Evolutionary conservation across 176 grass and related monocot genomes (phyloP), one percentile per base, ranked within the genome.

Genomic region (Musa beccarii): DNA sequence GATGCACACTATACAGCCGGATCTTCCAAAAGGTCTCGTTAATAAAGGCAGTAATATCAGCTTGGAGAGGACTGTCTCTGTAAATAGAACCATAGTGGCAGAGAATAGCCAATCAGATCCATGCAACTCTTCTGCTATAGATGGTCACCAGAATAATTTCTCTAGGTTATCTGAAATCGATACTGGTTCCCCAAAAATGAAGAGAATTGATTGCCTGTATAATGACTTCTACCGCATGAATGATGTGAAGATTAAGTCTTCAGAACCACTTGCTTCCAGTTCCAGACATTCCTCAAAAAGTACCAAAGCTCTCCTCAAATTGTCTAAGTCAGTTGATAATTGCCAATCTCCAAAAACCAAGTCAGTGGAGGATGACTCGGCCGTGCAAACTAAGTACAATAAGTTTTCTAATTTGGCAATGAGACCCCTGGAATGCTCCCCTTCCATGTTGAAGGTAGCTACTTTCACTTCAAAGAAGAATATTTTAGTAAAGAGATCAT

Each of bases 141-240:
- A 16, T 70, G 11, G 29, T 49, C 17, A 70, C 19, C 9, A 9
- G 43, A 70, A 70, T 43, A 70, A 70, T 20, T 15, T 70, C 12
- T 70, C 43, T 70, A 70, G 43, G 43, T 7, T 43, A 70, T 70
- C 68, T 34, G 68, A 70, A 50, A 9, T 70, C 7, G 49, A 51
- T 34, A 70, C 43, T 57, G 9, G 53, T 79, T 71, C 66, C 49
- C 66, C 65, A 15, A 79, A 79, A 59, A 69, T 54, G 53, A 70
- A 22, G 52, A 79, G 20, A 56, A 66, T 70, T 59, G 52, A 79
- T 57, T 79, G 28, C 25, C 26, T 79, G 52, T 79, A 54, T 43
- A 79, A 55, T 56, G 25, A 13, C 19, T 15, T 43, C 53, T 1
- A 3, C 17, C 9, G 29, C 26, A 51, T 70, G 53, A 68, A 70